These are phyloP conservation scores for Beta corolliflora DNA, from an alignment of 179 eudicot species.

Conservation along the genomic window DNA sequence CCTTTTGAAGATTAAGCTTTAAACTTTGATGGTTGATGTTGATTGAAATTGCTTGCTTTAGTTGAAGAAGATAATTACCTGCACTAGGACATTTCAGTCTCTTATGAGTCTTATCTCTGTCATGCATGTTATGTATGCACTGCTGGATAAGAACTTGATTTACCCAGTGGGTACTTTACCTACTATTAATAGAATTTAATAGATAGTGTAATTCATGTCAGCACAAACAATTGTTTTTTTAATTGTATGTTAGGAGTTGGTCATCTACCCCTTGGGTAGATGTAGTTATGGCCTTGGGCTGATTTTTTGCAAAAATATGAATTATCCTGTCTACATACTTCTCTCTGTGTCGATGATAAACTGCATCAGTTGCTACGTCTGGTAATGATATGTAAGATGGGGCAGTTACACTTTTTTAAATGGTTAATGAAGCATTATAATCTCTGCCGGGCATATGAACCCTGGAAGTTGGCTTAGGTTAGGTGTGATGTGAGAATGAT, in stretches of 20 bases:
- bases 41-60: not conserved
- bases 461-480: constrained; percentile 15
- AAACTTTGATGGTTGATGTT: not conserved
- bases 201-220: no score
- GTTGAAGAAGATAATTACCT: not conserved
- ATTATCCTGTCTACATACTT: no score
- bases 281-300: no score
- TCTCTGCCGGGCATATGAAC: not conserved
- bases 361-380: not conserved
- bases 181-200: no score
- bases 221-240: no score
- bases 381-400: not conserved
- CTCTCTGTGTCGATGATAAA: not conserved
- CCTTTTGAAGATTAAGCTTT: constrained; percentile 1
- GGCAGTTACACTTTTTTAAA: not conserved
- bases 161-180: no score
- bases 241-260: no score
- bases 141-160: no score
- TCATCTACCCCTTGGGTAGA: no score
- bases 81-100: not conserved
- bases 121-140: not conserved
- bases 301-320: not conserved
- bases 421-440: no score
- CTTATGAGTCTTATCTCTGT: constrained; percentile 11
- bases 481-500: not conserved